Conservation (phyloP, 176 grass and related monocot species). For the Puya raimondii region DNA sequence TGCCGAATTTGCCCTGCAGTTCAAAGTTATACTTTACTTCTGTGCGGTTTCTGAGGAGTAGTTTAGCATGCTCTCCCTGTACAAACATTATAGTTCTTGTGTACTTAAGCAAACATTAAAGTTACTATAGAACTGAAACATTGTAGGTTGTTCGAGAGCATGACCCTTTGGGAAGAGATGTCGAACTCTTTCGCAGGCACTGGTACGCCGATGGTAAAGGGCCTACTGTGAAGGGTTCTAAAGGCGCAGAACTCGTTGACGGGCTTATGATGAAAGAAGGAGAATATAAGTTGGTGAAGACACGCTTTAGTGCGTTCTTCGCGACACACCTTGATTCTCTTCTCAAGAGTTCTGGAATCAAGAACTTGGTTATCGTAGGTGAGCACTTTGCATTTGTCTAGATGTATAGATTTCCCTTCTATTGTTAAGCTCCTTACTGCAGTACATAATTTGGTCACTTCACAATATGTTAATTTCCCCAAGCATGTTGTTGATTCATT, state of each 20-base stretch:
- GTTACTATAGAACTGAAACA: constrained; percentile 12
- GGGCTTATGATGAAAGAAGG: constrained; percentile 68
- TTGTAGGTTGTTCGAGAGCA: constrained; percentile 86
- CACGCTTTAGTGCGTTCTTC: constrained; percentile 91
- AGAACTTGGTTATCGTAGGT: constrained; percentile 76
- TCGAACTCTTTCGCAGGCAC: constrained; percentile 66
- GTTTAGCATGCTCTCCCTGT: constrained; percentile 2
- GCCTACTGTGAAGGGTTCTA: constrained; percentile 58
- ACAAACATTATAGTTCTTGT: neutral
- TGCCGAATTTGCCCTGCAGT: neutral
- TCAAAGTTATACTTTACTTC: no score
- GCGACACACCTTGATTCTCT: constrained; percentile 70
- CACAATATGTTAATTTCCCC: neutral
- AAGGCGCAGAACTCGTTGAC: constrained; percentile 62
- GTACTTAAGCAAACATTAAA: neutral
- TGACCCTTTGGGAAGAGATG: constrained; percentile 75
- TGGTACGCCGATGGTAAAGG: constrained; percentile 65
- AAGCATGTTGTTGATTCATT: neutral
- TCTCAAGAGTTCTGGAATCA: constrained; percentile 62
- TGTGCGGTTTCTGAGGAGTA: neutral
- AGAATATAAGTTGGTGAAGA: constrained; percentile 95
- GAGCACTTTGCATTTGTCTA: constrained; percentile 21
- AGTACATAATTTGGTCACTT: neutral
- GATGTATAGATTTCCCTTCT: neutral
- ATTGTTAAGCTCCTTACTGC: neutral